Evolutionary conservation across 371 early-diverging fungal genomes (phyloP), one percentile per base, ranked within the genome.

Genomic region (Chytridium lagenaria): DNA sequence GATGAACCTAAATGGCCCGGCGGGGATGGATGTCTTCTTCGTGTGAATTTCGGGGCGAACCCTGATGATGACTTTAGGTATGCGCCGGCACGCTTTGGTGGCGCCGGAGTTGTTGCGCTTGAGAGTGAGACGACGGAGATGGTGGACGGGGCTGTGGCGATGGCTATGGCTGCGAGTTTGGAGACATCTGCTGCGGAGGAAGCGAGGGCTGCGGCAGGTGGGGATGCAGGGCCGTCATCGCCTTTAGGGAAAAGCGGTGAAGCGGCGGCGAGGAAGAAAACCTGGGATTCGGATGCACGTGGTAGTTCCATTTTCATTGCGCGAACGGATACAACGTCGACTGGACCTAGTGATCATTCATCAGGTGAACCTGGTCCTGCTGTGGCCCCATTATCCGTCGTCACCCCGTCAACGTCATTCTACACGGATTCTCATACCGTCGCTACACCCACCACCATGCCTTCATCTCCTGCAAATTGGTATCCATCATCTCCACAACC

Each of bases 201-300:
- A 15, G 55, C 55, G 16, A 55, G 10, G 55, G 55, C 55, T 26
- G 55, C 5, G 19, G 10, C 26, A 26, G 55, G 10, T 10, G 26
- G 10, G 26, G 55, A 16, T n/a, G n/a, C n/a, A n/a, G n/a, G n/a
- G n/a, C n/a, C n/a, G n/a, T n/a, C n/a, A n/a, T n/a, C n/a, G n/a
- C n/a, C n/a, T n/a, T n/a, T n/a, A 26, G 10, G 23, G 30, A 26
- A 16, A 26, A 28, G 23, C 7, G 55, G 10, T 55, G 55, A 16
- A 26, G 55, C 30, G 10, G 55, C 55, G 55, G 55, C 55, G 55
- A 28, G 55, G 55, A 55, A 16, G 23, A 55, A 55, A 16, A 55
- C 55, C 26, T 55, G 55, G 55, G 55, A 55, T 55, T 55, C 55
- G 16, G 26, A 55, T 28, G 55, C 55, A 26, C 10, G 55, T 5